Evolutionary conservation across 2,329 filamentous ascomycete genomes (phyloP).

Genomic region (Arthrocladium fulminans): DNA sequence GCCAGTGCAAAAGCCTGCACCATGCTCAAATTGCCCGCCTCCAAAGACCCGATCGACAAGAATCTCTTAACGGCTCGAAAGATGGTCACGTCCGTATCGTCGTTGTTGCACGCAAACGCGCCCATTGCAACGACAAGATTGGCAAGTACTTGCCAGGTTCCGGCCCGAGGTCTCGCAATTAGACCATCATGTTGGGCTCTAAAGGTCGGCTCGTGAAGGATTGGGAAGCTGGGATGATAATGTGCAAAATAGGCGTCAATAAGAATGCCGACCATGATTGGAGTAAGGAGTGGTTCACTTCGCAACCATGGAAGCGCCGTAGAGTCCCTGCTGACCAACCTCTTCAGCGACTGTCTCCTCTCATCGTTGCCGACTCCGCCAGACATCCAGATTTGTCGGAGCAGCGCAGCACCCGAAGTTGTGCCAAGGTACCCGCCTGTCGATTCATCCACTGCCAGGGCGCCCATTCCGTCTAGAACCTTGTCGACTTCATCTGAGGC

Average conservation of each 20-base stretch:
- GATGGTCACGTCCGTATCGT: conserved; percentile 32
- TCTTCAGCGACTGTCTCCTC: neutral
- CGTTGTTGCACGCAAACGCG: conserved; percentile 17
- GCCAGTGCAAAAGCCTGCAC: conserved; percentile 41
- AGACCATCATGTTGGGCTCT: conserved; percentile 33
- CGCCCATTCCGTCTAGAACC: conserved; percentile 18
- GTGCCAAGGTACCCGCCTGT: conserved; percentile 17
- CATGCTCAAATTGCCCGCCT: conserved; percentile 41
- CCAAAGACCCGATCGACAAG: conserved; percentile 32
- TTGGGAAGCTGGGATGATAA: conserved; percentile 50
- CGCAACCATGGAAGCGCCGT: neutral
- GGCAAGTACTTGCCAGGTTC: conserved; percentile 15
- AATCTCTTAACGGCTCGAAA: conserved; percentile 39
- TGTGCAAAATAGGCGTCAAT: conserved; percentile 44
- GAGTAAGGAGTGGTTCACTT: conserved; percentile 11
- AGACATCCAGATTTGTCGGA: conserved; percentile 16
- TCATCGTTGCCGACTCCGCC: neutral
- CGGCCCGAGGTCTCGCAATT: conserved; percentile 8
- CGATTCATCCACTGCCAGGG: conserved; percentile 16
- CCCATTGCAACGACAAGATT: conserved; percentile 17
- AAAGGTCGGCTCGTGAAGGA: conserved; percentile 42
- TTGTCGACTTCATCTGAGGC: conserved; percentile 14
- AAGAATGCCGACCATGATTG: conserved; percentile 13
- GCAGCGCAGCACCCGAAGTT: conserved; percentile 16
- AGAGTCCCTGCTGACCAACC: neutral